Base-by-base conservation (phyloP, 352 stramenopile species). In the Globisporangium irregulare region DNA sequence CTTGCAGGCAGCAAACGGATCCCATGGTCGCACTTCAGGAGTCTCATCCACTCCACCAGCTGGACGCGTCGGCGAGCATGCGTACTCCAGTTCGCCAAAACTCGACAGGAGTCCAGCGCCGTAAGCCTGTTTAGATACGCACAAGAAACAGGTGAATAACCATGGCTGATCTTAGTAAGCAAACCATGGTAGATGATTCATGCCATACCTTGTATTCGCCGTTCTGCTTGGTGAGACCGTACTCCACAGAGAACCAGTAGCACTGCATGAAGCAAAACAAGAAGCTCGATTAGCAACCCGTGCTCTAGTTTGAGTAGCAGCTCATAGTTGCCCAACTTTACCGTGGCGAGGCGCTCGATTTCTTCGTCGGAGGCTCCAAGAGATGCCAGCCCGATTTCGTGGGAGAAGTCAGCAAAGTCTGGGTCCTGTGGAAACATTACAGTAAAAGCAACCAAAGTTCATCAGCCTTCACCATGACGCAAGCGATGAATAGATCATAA, bases 211-310 rank as follows among this genome's bases (percentile, higher is more conserved):
- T 99, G 76, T 95, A 89, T 63, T 96, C 85, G 10, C 92, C 94
- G 71, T 92, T 85, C 73, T 99, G 88, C 66, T 92, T 90, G 70
- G 91, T 98, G 36, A 99, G 58, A 8, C 97, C 97, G 69, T 99
- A 99, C 80, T 99, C 97, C 18, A 99, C 96, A 9, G 93, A 98
- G 83, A 98, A 98, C 97, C 97, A 99, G 83, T 99, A 99, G 82
- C 94, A 98, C 71, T 93, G 62, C 3, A 58, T 41, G 34, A 14
- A 14, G 34, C 34, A 3, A 41, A 32, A 32, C 29, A 32, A 32
- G 4, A 32, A 32, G 29, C 29, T 32, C 29, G 29, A 32, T 32
- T 32, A 32, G 29, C 29, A 32, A 32, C 29, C 27, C 4, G 29
- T 7, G 29, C 29, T 18, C 43, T 18, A 18, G 43, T 8, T 51